Conservation (phyloP, 306 rosid species). For the Vigna hirtella region DNA sequence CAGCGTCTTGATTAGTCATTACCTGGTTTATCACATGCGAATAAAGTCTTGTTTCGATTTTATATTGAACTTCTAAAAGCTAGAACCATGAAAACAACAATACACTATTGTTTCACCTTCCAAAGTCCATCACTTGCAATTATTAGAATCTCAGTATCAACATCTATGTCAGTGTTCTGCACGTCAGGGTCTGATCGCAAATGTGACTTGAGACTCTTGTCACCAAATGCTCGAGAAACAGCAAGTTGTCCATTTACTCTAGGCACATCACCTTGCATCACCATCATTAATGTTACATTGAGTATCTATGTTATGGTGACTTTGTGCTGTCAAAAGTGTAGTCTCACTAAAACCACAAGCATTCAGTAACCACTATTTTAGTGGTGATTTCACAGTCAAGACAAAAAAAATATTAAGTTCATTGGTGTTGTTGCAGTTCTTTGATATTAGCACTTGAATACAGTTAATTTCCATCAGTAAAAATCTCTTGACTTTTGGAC, state of each 20-base stretch:
- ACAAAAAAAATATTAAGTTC: neutral
- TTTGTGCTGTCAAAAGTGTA: neutral
- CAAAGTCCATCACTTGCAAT: slow-evolving; percentile 95
- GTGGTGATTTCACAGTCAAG: neutral
- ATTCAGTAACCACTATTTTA: neutral
- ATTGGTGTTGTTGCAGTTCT: neutral
- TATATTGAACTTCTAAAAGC: slow-evolving; percentile 16
- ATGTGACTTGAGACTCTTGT: slow-evolving; percentile 91
- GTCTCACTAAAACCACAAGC: slow-evolving; percentile 11
- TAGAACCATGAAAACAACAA: slow-evolving; percentile 23
- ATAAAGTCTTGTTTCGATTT: neutral
- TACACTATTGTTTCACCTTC: slow-evolving; percentile 66
- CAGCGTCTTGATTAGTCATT: slow-evolving; percentile 88
- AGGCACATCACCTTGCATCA: slow-evolving; percentile 78
- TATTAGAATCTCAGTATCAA: slow-evolving; percentile 62
- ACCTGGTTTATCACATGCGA: slow-evolving; percentile 64
- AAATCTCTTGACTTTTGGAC: neutral
- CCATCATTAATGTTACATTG: slow-evolving; percentile 35
- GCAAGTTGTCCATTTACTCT: slow-evolving; percentile 96
- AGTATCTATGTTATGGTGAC: slow-evolving; percentile 8
- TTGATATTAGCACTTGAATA: slow-evolving; percentile 16
- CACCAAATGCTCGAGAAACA: slow-evolving; percentile 95
- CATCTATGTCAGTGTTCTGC: slow-evolving; percentile 48
- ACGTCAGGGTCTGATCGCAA: slow-evolving; percentile 88
- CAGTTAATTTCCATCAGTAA: neutral